Base-by-base conservation (phyloP, 2,329 filamentous ascomycete species). In the Alternaria postmessia region DNA sequence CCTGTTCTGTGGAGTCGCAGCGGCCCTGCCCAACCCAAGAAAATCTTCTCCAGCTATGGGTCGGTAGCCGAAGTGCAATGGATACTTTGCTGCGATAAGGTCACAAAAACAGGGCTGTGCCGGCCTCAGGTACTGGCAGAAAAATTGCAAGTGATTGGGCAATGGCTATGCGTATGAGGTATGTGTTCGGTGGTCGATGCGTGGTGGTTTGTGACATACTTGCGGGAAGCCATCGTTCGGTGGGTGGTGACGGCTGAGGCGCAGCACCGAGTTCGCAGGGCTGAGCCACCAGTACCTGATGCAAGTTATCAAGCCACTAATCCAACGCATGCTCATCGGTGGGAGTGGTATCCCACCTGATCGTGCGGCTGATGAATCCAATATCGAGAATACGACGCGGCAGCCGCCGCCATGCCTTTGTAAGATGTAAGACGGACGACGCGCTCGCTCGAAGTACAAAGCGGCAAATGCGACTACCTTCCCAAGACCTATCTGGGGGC, bases 61-160 rank as follows among this genome's bases (percentile, higher is more conserved):
- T 7, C 49, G 1, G 20, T 59, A 42, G 38, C 46, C 54, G 39
- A 43, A 34, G 47, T n/a, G 22, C 38, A 20, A 51, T 39, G 44
- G 46, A 42, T 38, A 51, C 58, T 42, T 30, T 16, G 41, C 34
- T 54, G 41, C n/a, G 32, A 24, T 53, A 41, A 28, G 32, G 47
- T 49, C 20, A 26, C 34, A 18, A 39, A 38, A 48, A 55, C 72
- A 70, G 63, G 71, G 69, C 66, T 64, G 64, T 69, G 69, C 70
- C 49, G 26, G 66, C 66, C 64, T 68, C 57, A 60, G 46, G 43
- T 59, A 44, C 48, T 57, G 72, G 71, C 72, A 75, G 69, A 74
- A 74, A 74, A 57, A 60, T 22, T n/a, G 18, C 2, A 9, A 5
- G 7, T 46, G n/a, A 73, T 73, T 73, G 70, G 70, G 47, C 32